phyloP scores from a whole-genome alignment of 192 early-diverging fungal genomes.

The Podila epigama region DNA sequence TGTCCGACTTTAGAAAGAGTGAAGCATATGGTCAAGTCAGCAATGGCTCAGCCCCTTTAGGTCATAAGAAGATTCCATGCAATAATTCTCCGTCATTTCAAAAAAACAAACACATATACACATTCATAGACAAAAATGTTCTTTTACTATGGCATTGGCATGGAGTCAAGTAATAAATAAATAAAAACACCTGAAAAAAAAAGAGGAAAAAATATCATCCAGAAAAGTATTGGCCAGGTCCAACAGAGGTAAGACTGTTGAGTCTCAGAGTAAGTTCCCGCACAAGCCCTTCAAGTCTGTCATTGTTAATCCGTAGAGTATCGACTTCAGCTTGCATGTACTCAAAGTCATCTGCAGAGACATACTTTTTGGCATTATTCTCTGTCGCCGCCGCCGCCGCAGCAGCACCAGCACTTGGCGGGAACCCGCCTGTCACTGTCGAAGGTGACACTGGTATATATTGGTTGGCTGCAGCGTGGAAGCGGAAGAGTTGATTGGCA shows the following conservation, averaged over 20 bases:
- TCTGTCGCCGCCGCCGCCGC: neutral
- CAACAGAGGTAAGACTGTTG: conserved; percentile 21
- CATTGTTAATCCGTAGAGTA: conserved; percentile 39
- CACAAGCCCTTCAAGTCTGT: conserved; percentile 36
- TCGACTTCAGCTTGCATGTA: conserved; percentile 49
- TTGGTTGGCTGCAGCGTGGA: conserved; percentile 31
- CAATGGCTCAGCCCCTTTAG: too few relatives aligned
- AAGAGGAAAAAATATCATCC: too few relatives aligned
- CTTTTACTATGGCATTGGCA: too few relatives aligned
- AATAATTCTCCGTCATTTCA: too few relatives aligned
- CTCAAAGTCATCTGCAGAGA: conserved; percentile 39
- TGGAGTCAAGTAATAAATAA: too few relatives aligned
- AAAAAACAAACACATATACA: too few relatives aligned
- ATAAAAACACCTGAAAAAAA: too few relatives aligned
- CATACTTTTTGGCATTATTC: conserved; percentile 36
- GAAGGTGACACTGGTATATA: conserved; percentile 47
- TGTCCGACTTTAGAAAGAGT: too few relatives aligned
- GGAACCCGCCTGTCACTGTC: too few relatives aligned
- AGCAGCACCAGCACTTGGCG: neutral
- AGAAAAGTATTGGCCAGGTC: conserved; percentile 24
- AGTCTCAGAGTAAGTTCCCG: conserved; percentile 30
- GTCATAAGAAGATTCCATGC: too few relatives aligned
- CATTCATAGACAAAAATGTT: too few relatives aligned
- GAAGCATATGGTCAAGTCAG: too few relatives aligned
- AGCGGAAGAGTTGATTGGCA: conserved; percentile 38